Conservation (phyloP, 1,284 basidiomycete genomes). For the Malassezia equina region DNA sequence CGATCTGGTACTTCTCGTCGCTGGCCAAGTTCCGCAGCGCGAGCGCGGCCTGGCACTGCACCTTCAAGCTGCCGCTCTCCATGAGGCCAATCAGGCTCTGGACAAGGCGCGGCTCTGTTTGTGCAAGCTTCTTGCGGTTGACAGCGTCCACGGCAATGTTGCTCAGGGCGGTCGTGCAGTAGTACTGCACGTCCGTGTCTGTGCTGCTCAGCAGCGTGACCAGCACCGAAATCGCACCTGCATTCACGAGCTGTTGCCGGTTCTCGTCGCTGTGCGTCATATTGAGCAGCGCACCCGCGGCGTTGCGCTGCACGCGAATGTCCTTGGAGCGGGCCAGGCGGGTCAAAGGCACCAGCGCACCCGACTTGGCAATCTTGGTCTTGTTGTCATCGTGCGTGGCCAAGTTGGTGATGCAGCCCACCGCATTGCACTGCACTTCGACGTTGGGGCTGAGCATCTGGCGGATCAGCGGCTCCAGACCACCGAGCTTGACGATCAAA, state of each 20-base stretch:
- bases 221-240: slow-evolving; percentile 93
- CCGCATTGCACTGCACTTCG: slow-evolving; percentile 99
- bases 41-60: slow-evolving; percentile 95
- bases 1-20: slow-evolving; percentile 98
- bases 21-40: slow-evolving; percentile 93
- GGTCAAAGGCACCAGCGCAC: slow-evolving; percentile 89
- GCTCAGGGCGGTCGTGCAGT: slow-evolving; percentile 95
- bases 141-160: slow-evolving; percentile 66
- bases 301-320: slow-evolving; percentile 97
- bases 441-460: slow-evolving; percentile 99
- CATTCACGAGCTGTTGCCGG: slow-evolving; percentile 93
- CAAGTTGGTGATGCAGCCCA: slow-evolving; percentile 96
- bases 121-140: slow-evolving; percentile 90
- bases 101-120: slow-evolving; percentile 88
- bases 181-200: slow-evolving; percentile 98
- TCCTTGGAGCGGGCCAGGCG: slow-evolving; percentile 94
- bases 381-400: slow-evolving; percentile 99
- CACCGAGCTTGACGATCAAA: slow-evolving; percentile 93
- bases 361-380: slow-evolving; percentile 98
- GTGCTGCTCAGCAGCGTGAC: slow-evolving; percentile 90
- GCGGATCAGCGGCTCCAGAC: slow-evolving; percentile 91
- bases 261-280: slow-evolving; percentile 98
- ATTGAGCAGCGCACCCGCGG: slow-evolving; percentile 92
- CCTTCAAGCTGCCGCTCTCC: slow-evolving; percentile 95
- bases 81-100: slow-evolving; percentile 87